Evolutionary conservation across 2,329 filamentous ascomycete species (phyloP).

Genomic region (Neofusicoccum parvum): DNA sequence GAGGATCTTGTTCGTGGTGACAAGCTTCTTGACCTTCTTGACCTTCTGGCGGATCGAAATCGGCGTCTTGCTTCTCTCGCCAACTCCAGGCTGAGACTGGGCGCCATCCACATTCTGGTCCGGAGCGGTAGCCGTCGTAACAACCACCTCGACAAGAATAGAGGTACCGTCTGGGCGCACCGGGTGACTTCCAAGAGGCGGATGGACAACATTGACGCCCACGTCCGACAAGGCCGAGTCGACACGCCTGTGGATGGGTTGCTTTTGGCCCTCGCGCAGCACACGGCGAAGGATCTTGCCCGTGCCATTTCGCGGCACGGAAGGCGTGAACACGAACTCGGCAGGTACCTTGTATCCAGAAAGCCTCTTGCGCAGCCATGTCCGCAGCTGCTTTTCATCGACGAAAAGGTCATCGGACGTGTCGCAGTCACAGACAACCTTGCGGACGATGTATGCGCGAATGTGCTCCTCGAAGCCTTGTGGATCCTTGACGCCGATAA

Average conservation of each 20-base stretch:
- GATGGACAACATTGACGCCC: not conserved
- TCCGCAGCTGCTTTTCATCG: not conserved
- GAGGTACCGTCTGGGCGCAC: not conserved
- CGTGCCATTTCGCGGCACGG: conserved; percentile 12
- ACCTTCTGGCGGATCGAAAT: not conserved
- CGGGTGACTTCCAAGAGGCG: not conserved
- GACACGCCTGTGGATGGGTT: not conserved
- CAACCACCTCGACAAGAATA: not conserved
- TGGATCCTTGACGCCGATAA: conserved; percentile 38
- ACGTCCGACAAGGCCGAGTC: not conserved
- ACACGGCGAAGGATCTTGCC: conserved; percentile 20
- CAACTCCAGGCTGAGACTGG: not conserved
- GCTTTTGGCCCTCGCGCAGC: conserved; percentile 1
- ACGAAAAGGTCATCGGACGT: not conserved
- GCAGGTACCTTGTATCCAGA: conserved; percentile 19
- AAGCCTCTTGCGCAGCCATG: conserved; percentile 9
- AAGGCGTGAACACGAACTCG: not conserved
- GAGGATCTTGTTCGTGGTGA: not conserved
- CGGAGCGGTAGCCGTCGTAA: not conserved
- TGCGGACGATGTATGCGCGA: conserved; percentile 38
- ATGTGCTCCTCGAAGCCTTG: conserved; percentile 34
- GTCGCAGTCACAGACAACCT: conserved; percentile 21
- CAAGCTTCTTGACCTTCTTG: not conserved
- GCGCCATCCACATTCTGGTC: not conserved
- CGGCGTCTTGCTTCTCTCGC: not conserved